Evolutionary conservation across 192 early-diverging fungal genomes (phyloP), one percentile per base, ranked within the genome.

Genomic region (Coemansia sp.): DNA sequence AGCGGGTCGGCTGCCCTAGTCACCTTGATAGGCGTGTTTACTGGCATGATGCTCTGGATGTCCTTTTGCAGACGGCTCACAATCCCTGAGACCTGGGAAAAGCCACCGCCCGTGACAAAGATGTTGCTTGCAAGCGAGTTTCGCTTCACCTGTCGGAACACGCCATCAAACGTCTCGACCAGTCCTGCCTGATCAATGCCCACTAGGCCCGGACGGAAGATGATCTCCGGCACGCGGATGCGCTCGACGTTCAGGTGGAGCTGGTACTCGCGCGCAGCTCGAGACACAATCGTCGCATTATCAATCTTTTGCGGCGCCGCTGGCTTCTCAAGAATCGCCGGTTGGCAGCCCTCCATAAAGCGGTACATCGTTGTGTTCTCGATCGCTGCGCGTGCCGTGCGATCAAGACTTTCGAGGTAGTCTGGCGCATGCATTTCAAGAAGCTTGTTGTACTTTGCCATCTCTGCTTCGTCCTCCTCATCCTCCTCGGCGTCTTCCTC

Each of bases 181-280:
- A 97, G 67, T 0, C 95, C 95, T 2, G 95, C 91, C 71, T 95
- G 92, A 69, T 97, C 94, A 4, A 95, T 77, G 16, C 95, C 95
- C 48, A 91, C 76, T 20, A 95, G 90, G 11, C 85, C 82, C 5
- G 95, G 95, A 46, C 95, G 92, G 85, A 97, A 97, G n/a, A 95
- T 71, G 1, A 87, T 89, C 77, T 97, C 95, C 2, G 94, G 93
- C 43, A 95, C 93, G 12, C 93, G 79, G 25, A 92, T 89, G 42
- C 93, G 88, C 76, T 97, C 95, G n/a, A 97, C 84, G 69, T 97
- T 97, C 39, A 95, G 74, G 72, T 94, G 94, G 7, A 97, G 75
- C 68, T 95, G 94, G 79, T 93, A 90, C 38, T 86, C 84, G 56
- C 90, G 90, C 0, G 84, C 86, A 14, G 61, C 68, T 5, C 74